Base-by-base conservation (phyloP, 306 rosid genomes). In the Bauhinia variegata region DNA sequence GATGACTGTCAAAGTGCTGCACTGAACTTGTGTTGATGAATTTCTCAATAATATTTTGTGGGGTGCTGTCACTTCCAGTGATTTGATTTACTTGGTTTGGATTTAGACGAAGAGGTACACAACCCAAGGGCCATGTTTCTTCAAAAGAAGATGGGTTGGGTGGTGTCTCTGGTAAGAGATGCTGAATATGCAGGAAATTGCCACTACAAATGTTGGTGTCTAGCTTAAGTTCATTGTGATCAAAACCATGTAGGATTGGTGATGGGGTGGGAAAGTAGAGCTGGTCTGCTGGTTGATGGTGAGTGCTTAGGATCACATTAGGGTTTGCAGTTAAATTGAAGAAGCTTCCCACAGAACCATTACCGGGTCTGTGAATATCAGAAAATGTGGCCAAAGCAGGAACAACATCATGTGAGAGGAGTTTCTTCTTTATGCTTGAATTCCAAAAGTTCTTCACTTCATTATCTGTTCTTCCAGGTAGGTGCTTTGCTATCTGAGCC, bases 391-490 rank as follows among this genome's bases (percentile, higher is more conserved):
- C 64, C 8, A 86, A 71, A 68, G 87, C 65, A 65, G 87, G 79
- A 57, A 68, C 46, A 51, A 55, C 60, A 51, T 86, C 95, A 74
- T 78, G 89, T 51, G 91, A 74, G 39, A 83, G 78, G 23, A 93
- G 86, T 85, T 90, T 90, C 91, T 88, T 93, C 81, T 93, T 93
- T 51, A 90, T 86, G 90, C 92, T 90, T 53, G 99, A 93, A 82
- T 93, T 93, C 99, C 99, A 93, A 69, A 93, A 93, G 69, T 93
- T 93, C 81, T 93, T 93, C 80, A 93, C 97, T 65, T 93, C 99
- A 68, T 92, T 92, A 79, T 92, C 98, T 60, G 98, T 92, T 89
- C 98, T 84, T 83, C 98, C 98, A 11, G 96, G 99, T 78, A 93
- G 54, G 72, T 93, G 99, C 83, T 88, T 90, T 3, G 99, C 99